phyloP scores from a whole-genome alignment of 148 eudicot species.

The Vaccinium corymbosum region DNA sequence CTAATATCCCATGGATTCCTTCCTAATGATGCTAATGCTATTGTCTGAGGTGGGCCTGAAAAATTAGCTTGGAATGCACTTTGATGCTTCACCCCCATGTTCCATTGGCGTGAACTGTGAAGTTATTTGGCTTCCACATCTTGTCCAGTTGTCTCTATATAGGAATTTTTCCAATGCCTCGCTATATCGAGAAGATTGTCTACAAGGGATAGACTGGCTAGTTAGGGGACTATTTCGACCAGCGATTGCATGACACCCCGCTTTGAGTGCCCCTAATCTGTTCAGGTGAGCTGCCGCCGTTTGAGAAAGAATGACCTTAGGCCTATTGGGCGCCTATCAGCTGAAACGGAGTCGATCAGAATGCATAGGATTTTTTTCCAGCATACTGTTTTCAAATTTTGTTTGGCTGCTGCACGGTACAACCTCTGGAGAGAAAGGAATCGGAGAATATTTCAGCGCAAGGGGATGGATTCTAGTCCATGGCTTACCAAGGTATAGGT shows the following conservation, averaged over 20 bases:
- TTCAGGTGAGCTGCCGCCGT: background rate
- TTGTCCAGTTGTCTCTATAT: background rate
- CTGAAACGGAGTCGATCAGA: background rate
- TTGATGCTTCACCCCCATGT: background rate
- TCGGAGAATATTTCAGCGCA: background rate
- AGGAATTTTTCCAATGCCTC: background rate
- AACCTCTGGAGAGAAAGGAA: background rate
- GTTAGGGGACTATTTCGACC: background rate
- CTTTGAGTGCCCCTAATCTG: background rate
- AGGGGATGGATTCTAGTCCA: background rate
- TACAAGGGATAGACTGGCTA: background rate
- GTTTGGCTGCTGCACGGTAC: background rate
- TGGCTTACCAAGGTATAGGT: background rate
- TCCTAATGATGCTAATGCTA: background rate
- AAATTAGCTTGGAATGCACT: background rate
- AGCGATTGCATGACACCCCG: background rate
- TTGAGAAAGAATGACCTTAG: background rate
- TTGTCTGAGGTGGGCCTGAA: background rate
- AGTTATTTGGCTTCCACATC: background rate
- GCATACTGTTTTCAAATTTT: background rate
- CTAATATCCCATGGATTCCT: background rate
- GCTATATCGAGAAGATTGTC: background rate
- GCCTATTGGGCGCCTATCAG: background rate
- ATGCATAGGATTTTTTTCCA: background rate
- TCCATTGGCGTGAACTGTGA: background rate